These are phyloP conservation scores for Lachnellula cervina DNA, from an alignment of 2,329 filamentous ascomycete genomes.

Conservation along the genomic window DNA sequence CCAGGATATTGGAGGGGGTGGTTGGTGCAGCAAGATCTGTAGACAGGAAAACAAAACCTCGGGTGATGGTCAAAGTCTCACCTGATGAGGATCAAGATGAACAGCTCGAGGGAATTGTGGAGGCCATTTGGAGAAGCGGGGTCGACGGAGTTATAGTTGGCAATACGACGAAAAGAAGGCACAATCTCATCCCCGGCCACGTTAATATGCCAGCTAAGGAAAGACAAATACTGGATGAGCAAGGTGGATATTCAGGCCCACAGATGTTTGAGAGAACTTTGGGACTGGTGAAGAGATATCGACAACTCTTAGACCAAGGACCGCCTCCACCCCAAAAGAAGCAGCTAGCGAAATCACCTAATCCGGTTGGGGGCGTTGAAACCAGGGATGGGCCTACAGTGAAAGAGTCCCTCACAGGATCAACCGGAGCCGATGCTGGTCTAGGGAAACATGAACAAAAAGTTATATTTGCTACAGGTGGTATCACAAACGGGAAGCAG, in stretches of 20 bases:
- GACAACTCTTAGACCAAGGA: slow-evolving; percentile 57
- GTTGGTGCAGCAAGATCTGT: slow-evolving; percentile 70
- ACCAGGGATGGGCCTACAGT: slow-evolving; percentile 30
- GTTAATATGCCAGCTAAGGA: slow-evolving; percentile 63
- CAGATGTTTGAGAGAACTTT: slow-evolving; percentile 80
- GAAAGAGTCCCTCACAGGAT: slow-evolving; percentile 14
- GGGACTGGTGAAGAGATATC: slow-evolving; percentile 73
- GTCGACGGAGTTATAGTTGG: slow-evolving; percentile 96
- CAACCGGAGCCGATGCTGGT: not conserved
- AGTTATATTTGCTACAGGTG: slow-evolving; percentile 88
- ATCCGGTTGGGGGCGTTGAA: not conserved
- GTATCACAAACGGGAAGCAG: slow-evolving; percentile 83
- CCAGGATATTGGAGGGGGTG: slow-evolving; percentile 73
- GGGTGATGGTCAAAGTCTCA: slow-evolving; percentile 96
- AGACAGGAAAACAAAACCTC: slow-evolving; percentile 66
- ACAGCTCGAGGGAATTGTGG: slow-evolving; percentile 83
- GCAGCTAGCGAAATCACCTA: not conserved
- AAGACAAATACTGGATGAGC: slow-evolving; percentile 63
- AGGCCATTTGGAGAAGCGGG: slow-evolving; percentile 75
- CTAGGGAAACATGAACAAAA: slow-evolving; percentile 43
- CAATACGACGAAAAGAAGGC: slow-evolving; percentile 87
- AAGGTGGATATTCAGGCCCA: slow-evolving; percentile 86
- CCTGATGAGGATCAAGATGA: slow-evolving; percentile 85
- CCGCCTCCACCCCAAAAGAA: slow-evolving; percentile 32
- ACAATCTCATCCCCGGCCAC: slow-evolving; percentile 63